phyloP scores from a whole-genome alignment of 208 protist species.

The Ichthyophonus hoferi region DNA sequence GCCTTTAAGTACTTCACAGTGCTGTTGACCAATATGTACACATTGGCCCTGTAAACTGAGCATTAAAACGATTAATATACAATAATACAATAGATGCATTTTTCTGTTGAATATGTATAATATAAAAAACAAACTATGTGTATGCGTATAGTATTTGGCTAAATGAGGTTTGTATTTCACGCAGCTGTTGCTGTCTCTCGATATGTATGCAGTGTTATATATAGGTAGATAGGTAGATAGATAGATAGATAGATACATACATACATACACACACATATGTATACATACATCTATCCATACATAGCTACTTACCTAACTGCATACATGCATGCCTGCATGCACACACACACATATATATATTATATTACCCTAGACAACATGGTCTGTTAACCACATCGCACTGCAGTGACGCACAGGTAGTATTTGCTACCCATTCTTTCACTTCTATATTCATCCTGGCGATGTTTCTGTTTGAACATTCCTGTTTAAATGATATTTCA shows the following conservation, averaged over 20 bases:
- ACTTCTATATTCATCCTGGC: no score
- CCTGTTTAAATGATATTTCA: no score
- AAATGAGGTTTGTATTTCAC: no score
- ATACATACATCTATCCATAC: no score
- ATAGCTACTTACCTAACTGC: not conserved
- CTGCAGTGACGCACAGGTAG: not conserved
- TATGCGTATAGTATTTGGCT: no score
- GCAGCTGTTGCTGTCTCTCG: no score
- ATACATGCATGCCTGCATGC: not conserved
- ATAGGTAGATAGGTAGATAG: no score
- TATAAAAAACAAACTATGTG: no score
- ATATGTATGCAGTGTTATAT: not conserved
- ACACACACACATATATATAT: not conserved
- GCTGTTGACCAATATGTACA: not conserved
- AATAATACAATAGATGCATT: no score
- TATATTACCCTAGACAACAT: constrained; percentile 17
- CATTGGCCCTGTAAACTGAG: not conserved
- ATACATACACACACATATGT: not conserved
- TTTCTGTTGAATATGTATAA: no score
- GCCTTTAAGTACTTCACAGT: not conserved
- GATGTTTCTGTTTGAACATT: no score
- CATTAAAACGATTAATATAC: no score
- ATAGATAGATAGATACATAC: not conserved
- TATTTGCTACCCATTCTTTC: not conserved
- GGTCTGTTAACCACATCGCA: constrained; percentile 7